A percentile compares a stretch with the other conserved stretches of the same genome.
Conservation (phyloP, 2,329 filamentous ascomycete species). For the Beauveria pseudobassiana region DNA sequence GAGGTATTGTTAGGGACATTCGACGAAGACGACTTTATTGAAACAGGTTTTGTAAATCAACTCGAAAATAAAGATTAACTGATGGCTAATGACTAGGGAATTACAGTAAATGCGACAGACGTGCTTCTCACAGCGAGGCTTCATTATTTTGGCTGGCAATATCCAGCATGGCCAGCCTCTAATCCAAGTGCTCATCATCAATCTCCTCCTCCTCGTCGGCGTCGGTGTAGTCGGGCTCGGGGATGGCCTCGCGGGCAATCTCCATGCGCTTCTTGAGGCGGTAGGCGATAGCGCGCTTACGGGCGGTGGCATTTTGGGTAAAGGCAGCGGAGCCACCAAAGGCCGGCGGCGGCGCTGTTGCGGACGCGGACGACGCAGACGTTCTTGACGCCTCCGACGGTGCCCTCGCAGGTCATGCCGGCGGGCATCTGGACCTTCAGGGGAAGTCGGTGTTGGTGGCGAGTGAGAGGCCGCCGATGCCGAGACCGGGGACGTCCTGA, state of each 20-base stretch:
- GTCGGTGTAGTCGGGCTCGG: background rate
- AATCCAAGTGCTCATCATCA: background rate
- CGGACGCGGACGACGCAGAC: conserved; percentile 60
- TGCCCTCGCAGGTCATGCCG: conserved; percentile 60
- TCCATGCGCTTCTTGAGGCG: conserved; percentile 26
- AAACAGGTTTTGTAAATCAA: background rate
- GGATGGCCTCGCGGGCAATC: conserved; percentile 18
- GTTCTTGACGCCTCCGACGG: conserved; percentile 49
- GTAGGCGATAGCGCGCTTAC: conserved; percentile 7
- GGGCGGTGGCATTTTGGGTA: conserved; percentile 38
- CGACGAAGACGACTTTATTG: background rate
- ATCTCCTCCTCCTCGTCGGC: conserved; percentile 6
- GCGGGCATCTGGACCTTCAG: conserved; percentile 57
- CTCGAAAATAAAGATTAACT: background rate
- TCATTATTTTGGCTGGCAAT: background rate
- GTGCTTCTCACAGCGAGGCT: background rate
- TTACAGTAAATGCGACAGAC: background rate
- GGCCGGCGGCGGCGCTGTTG: conserved; percentile 52
- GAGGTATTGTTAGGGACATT: background rate
- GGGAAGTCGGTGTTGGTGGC: conserved; percentile 56
- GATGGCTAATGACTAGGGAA: background rate
- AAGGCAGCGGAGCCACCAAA: conserved; percentile 62
- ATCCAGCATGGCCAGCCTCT: background rate
- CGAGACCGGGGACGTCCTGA: conserved; percentile 53
- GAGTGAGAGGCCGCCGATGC: conserved; percentile 47